phyloP scores from a whole-genome alignment of 345 rosid species.

The Pseudoturritis turrita region DNA sequence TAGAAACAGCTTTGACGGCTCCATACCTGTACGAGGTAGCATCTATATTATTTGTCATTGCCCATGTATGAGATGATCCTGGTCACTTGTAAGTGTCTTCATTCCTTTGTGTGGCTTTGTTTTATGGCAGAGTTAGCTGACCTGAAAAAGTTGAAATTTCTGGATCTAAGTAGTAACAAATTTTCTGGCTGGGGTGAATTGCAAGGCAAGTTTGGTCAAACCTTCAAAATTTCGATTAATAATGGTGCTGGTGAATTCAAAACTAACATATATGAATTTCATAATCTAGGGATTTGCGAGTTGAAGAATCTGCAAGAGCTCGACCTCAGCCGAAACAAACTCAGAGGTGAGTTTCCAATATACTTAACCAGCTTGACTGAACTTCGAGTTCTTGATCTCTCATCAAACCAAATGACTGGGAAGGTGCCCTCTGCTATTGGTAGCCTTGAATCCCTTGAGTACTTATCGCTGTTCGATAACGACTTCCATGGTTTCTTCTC shows the following conservation, averaged over 20 bases:
- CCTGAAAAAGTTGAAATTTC: not conserved
- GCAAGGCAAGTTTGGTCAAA: not conserved
- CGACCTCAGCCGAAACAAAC: constrained; percentile 1
- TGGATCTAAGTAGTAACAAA: not conserved
- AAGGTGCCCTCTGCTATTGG: not conserved
- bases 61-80: no score
- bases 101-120: not conserved
- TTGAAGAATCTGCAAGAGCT: constrained; percentile 12
- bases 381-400: constrained; percentile 15
- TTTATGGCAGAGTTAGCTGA: not conserved
- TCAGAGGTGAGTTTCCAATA: not conserved
- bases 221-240: no score
- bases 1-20: not conserved
- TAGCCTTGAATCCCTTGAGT: constrained; percentile 17
- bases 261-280: not conserved
- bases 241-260: not conserved
- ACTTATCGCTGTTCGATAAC: constrained; percentile 6
- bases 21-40: not conserved
- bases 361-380: not conserved
- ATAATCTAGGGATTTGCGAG: not conserved
- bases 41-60: no score
- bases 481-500: constrained; percentile 14
- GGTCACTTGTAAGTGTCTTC: no score
- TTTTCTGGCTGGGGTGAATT: not conserved
- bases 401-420: constrained; percentile 5